A percentile compares a stretch with the other conserved stretches of the same genome.
These are phyloP conservation scores for Mucuna pruriens DNA, from an alignment of 306 rosid genomes.

Conservation along the genomic window DNA sequence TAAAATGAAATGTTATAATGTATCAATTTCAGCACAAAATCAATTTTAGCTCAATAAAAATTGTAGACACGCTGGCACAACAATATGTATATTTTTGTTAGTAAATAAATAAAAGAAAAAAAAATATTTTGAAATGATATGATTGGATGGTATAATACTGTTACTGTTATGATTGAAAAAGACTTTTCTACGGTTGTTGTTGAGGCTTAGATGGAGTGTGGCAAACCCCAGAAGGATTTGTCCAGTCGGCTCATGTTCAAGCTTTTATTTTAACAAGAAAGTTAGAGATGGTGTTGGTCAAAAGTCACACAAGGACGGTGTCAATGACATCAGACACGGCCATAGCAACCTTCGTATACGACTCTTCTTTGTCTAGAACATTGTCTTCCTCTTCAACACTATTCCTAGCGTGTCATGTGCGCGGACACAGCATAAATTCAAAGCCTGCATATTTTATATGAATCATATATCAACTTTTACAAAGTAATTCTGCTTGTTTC, in stretches of 20 bases:
- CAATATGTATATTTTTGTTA: too few species aligned
- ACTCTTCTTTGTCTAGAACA: conserved; percentile 44
- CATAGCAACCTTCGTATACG: conserved; percentile 47
- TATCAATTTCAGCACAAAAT: too few species aligned
- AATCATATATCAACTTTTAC: too few species aligned
- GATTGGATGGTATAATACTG: too few species aligned
- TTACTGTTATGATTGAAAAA: not conserved
- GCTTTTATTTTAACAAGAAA: not conserved
- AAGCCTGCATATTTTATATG: not conserved
- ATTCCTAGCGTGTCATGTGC: conserved; percentile 18
- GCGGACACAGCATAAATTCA: conserved; percentile 24
- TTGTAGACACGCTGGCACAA: too few species aligned
- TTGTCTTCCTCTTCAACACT: not conserved
- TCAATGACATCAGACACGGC: conserved; percentile 28
- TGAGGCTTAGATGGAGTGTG: not conserved
- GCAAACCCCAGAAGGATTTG: not conserved
- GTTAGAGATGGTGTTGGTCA: conserved; percentile 13
- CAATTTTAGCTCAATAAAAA: too few species aligned
- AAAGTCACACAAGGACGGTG: conserved; percentile 47
- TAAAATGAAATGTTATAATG: too few species aligned
- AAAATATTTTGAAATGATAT: not conserved
- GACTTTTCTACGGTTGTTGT: not conserved
- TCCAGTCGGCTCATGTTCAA: not conserved
- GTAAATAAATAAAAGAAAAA: too few species aligned
- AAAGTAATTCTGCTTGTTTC: too few species aligned